phyloP scores from a whole-genome alignment of 1,284 basidiomycete genomes.

The Fomitiporia mediterranea region DNA sequence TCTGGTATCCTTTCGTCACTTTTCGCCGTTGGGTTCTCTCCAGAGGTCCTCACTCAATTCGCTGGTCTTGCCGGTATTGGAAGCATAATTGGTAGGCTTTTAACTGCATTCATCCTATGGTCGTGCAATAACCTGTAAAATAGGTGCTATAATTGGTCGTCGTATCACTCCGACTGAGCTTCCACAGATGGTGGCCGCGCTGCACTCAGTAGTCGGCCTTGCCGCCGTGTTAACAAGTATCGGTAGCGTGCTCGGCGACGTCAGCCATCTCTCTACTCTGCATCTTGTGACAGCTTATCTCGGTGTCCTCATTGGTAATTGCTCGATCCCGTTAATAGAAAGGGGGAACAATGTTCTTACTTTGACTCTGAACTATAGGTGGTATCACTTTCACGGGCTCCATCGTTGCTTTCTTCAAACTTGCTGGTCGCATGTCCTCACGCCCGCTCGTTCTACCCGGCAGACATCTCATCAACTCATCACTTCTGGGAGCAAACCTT shows the following conservation, averaged over 20 bases:
- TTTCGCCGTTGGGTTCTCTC: conserved; percentile 74
- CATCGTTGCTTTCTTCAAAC: conserved; percentile 83
- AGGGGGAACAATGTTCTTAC: no score
- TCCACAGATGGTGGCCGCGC: conserved; percentile 71
- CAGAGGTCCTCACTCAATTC: conserved; percentile 71
- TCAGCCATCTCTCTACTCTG: conserved; percentile 58
- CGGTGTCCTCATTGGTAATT: conserved; percentile 72
- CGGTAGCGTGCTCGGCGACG: conserved; percentile 68
- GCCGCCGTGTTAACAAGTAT: conserved; percentile 83
- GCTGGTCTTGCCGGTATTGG: conserved; percentile 70
- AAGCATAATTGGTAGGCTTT: conserved; percentile 47
- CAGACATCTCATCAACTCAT: conserved; percentile 68
- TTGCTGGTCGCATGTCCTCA: conserved; percentile 75
- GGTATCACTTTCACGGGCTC: conserved; percentile 79
- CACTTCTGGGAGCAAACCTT: conserved; percentile 64
- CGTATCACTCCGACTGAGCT: conserved; percentile 82
- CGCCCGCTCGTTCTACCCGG: conserved; percentile 67
- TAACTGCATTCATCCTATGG: neutral
- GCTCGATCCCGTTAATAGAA: no score
- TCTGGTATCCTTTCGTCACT: conserved; percentile 77
- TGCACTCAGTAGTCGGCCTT: conserved; percentile 80
- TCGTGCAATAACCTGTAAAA: neutral
- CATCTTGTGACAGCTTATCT: conserved; percentile 81
- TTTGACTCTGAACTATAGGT: conserved; percentile 41
- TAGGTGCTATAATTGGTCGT: conserved; percentile 57